Base-by-base conservation (phyloP, 805 yeast species). In the Trichomonascus vanleenenianus region DNA sequence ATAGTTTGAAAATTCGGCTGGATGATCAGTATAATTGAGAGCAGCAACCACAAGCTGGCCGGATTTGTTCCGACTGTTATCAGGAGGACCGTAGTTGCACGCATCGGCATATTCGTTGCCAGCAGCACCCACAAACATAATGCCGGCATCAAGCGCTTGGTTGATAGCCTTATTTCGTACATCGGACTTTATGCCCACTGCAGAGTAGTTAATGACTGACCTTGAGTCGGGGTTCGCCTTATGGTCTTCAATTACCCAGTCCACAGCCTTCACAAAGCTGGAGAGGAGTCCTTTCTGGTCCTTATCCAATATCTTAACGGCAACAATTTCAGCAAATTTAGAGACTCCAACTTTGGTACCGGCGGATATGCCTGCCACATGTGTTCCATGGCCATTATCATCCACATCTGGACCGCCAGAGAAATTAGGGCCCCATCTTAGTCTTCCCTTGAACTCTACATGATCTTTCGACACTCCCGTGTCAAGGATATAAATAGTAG, bases 51-150 rank as follows among this genome's bases (percentile, higher is more conserved):
- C 86, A 58, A 91, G 77, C 39, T 96, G 60, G 30, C 63, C 66
- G 27, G 45, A 15, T 41, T 42, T 47, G 30, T 41, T 19, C 18
- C 33, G 14, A 18, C 57, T 16, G 33, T 25, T 38, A 46, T 88
- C 74, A 40, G 97, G 96, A 44, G 97, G 97, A 3, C 96, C 88
- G 45, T 79, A 77, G 64, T 80, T 76, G 75, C 97, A 91, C 46
- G 97, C 96, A 64, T 89, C 95, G 56, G 81, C 85, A 63, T 85
- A 83, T 61, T 85, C 95, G 65, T 91, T 89, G 69, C 97, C 97
- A 27, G 97, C 96, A 42, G 97, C 97, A 53, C 87, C 96, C 32
- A 95, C 94, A 63, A 91, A 83, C 63, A 86, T 93, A 49, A 91
- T 68, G 57, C 96, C 97, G 30, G 89, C 84, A 52, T 77, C 74